phyloP scores from a whole-genome alignment of 2,329 filamentous ascomycete species.

The Colletotrichum echinochloae region DNA sequence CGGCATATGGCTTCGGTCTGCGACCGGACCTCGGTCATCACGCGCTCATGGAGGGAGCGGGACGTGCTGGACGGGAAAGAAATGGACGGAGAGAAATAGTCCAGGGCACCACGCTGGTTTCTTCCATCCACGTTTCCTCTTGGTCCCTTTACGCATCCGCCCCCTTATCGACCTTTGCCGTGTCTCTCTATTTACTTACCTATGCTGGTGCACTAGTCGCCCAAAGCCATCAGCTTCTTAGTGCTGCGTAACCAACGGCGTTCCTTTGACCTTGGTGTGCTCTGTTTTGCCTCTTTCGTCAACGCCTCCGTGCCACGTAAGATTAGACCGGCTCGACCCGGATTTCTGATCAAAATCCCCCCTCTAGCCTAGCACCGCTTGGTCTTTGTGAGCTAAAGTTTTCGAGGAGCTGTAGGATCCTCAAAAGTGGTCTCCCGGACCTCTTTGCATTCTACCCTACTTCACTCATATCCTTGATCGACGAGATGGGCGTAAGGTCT shows the following conservation, averaged over 20 bases:
- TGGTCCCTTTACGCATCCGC: not conserved
- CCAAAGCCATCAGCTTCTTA: not conserved
- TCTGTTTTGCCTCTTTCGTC: not conserved
- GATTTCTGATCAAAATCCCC: not conserved
- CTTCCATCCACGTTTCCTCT: not conserved
- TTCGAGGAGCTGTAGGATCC: not conserved
- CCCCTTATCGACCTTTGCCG: not conserved
- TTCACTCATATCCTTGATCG: not conserved
- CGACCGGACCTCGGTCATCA: conserved; percentile 1
- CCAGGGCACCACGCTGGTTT: not conserved
- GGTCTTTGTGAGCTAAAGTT: not conserved
- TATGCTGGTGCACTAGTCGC: too few species aligned
- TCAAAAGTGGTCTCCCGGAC: not conserved
- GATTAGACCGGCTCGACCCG: not conserved
- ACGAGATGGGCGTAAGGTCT: not conserved
- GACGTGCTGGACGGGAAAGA: not conserved
- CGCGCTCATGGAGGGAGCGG: not conserved
- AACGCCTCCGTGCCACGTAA: not conserved
- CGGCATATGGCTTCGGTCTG: not conserved
- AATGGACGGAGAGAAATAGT: too few species aligned
- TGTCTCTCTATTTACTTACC: not conserved
- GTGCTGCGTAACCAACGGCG: not conserved
- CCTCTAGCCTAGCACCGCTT: not conserved
- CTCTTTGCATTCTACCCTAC: not conserved
- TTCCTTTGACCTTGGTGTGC: not conserved